Evolutionary conservation across 225 moss, liverwort and hornwort genomes (phyloP).

Genomic region (Sphagnum contortum): DNA sequence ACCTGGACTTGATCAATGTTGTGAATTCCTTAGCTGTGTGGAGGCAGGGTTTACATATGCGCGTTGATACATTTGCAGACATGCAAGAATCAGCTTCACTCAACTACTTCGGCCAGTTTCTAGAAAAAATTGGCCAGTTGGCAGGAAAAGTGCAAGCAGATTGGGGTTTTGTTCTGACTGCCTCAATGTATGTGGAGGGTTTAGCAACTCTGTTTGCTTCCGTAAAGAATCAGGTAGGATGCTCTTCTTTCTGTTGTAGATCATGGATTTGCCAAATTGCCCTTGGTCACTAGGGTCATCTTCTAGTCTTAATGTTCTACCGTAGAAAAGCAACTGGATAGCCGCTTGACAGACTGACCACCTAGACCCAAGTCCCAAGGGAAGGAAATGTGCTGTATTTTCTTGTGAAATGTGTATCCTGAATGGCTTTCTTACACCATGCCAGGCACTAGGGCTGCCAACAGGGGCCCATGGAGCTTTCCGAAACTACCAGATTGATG

Average conservation of each 20-base stretch:
- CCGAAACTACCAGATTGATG: constrained; percentile 91
- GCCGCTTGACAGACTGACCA: too few species aligned
- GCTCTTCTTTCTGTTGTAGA: not conserved
- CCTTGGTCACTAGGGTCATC: not conserved
- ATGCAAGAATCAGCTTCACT: constrained; percentile 33
- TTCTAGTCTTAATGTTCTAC: too few species aligned
- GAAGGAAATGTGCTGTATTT: too few species aligned
- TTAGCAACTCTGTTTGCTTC: constrained; percentile 63
- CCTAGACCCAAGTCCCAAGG: too few species aligned
- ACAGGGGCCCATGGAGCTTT: constrained; percentile 95
- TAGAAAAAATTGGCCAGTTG: constrained; percentile 33
- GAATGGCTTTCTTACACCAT: not conserved
- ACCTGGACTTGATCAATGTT: constrained; percentile 84
- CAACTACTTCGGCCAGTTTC: constrained; percentile 27
- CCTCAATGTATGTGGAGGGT: constrained; percentile 55
- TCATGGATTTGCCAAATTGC: not conserved
- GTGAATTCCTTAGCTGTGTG: constrained; percentile 69
- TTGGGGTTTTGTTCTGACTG: constrained; percentile 60
- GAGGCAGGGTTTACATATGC: constrained; percentile 58
- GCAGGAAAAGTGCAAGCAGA: constrained; percentile 41
- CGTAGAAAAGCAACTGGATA: too few species aligned
- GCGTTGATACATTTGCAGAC: constrained; percentile 42
- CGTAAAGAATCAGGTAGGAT: constrained; percentile 39
- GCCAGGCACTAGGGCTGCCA: constrained; percentile 73
- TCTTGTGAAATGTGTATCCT: too few species aligned